Base-by-base conservation (phyloP, 768 basidiomycete species). In the Boletus huronensis region DNA sequence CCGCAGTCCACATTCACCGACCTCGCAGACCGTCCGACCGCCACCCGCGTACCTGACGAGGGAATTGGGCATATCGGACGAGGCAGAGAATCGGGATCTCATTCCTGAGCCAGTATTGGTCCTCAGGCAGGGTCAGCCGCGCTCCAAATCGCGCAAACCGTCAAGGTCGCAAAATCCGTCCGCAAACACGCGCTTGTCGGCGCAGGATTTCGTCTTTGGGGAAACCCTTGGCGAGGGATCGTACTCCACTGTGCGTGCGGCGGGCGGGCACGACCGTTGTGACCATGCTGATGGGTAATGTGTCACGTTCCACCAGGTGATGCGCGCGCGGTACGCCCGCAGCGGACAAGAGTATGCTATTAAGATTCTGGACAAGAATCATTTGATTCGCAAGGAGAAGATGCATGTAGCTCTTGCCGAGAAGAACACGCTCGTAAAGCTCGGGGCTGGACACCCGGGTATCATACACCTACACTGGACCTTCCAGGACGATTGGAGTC, bases 351-450 rank as follows among this genome's bases (percentile, higher is more conserved):
- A 80, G 44, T 90, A 88, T 64, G 89, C 90, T 3, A 79, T 90
- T 64, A 91, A 92, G 71, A 81, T 90, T 16, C 77, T 93, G 48
- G 89, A 92, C 72, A 95, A 95, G 76, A 82, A 79, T 36, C 89
- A 93, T 66, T 78, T 95, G 47, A 80, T 84, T 52, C 81, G 85
- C 66, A 86, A 90, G 64, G 84, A 88, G 66, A 90, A 90, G 69
- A 81, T 85, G 64, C 78, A 80, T 26, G 87, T 87, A 26, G 90
- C 87, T n/a, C 75, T 83, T 29, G 81, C 87, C 0, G 93, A 95
- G 75, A 88, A 88, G 70, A 85, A 87, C 60, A 85, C 87, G 0
- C 78, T 95, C 35, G 79, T 88, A 34, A 74, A 78, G 14, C 76
- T 90, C 19, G 76, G 76, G 16, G 77, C 80, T 3, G 80, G 82